phyloP scores from a whole-genome alignment of 2,329 filamentous ascomycete species.

The Fusarium multiceps region DNA sequence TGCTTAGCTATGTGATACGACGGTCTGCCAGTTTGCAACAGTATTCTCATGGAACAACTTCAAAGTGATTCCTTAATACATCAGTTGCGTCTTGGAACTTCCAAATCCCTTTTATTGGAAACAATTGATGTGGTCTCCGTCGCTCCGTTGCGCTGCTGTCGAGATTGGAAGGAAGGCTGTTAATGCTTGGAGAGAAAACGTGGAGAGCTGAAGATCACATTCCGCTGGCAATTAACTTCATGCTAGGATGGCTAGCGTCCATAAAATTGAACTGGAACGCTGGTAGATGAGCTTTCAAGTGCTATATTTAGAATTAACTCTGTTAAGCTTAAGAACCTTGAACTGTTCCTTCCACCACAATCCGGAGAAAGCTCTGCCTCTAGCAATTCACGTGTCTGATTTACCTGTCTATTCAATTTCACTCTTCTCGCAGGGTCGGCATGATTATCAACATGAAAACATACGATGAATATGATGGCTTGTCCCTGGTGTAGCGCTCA shows the following conservation, averaged over 20 bases:
- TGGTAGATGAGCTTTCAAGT: background rate
- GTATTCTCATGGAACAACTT: no score
- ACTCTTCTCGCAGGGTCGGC: no score
- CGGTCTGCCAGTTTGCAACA: no score
- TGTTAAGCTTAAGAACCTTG: no score
- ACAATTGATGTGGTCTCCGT: rapidly evolving
- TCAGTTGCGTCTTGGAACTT: rapidly evolving
- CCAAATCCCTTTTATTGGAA: rapidly evolving
- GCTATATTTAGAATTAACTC: background rate
- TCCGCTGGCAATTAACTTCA: background rate
- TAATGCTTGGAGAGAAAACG: background rate
- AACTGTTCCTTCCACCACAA: background rate
- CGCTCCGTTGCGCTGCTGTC: background rate
- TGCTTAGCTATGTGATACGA: background rate
- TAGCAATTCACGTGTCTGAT: background rate
- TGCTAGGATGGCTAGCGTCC: background rate
- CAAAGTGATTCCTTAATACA: no score
- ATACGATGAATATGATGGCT: no score
- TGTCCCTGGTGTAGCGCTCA: background rate
- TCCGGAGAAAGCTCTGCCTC: background rate
- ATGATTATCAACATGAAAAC: no score
- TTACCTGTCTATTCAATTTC: rapidly evolving
- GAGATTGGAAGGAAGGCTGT: background rate
- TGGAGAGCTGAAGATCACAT: background rate
- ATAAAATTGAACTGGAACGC: background rate